Base-by-base conservation (phyloP, 352 stramenopile genomes). In the Phytopythium oedochilum region DNA sequence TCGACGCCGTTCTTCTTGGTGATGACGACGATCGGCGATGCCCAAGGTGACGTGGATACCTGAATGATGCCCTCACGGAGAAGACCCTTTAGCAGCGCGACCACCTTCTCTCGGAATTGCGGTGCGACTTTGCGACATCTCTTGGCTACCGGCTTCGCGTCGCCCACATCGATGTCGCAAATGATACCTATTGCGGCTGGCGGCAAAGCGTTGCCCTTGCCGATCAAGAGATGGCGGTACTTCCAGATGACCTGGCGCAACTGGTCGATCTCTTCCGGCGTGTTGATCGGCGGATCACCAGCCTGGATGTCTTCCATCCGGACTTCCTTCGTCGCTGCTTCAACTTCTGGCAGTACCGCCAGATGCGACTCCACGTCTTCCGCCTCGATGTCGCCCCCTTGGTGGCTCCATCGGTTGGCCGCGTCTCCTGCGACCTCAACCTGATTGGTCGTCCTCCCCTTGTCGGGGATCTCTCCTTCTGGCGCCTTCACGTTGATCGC, bases 1-100 rank as follows among this genome's bases (percentile, higher is more conserved):
- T 74, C 69, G 0, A 63, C 53, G 0, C 61, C 61, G 35, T 74
- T 78, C 43, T 78, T 74, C 59, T 78, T 74, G 28, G 72, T 23
- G 3, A 78, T 58, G 1, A 78, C 63, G 1, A 74, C 65, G n/a
- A 74, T 78, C 17, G 64, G 68, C 3, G 68, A 71, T 0, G 64
- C 61, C 68, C 64, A 44, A 1, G 2, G 18, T 11, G 18, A 26
- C 18, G 8, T 10, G 0, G 38, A 44, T 2, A 25, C 5, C 8
- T 2, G 2, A 28, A 70, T 65, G n/a, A 75, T 63, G n/a, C 46
- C 57, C 1, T 48, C 39, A 0, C 11, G 4, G 7, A 79, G 35
- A 0, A 71, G 22, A n/a, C 44, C 70, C 38, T 71, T 66, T 11
- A 74, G 18, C 22, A 75, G 14, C 25, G 74, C 32, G 12, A 50